Conservation (phyloP, 2,329 filamentous ascomycete species). For the Sporothrix protearum region DNA sequence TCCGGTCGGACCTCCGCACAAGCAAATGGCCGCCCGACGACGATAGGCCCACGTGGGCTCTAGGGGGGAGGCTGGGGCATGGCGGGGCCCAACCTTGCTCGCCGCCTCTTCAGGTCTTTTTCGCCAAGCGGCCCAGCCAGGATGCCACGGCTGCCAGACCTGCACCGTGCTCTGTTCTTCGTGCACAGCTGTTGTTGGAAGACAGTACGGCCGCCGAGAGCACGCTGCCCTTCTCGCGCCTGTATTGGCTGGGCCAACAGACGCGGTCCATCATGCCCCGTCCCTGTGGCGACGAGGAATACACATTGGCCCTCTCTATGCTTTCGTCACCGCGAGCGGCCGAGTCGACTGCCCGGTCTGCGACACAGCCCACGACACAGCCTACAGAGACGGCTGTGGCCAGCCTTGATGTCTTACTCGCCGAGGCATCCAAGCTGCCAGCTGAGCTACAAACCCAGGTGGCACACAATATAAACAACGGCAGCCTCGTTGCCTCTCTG, state of each 20-base stretch:
- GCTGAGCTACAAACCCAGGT: constrained; percentile 1
- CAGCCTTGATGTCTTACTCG: constrained; percentile 11
- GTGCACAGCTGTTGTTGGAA: constrained; percentile 22
- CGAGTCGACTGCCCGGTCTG: not conserved
- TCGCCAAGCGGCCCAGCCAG: constrained; percentile 19
- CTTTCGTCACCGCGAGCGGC: not conserved
- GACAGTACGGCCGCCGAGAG: not conserved
- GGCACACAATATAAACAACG: constrained; percentile 1
- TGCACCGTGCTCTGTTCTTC: constrained; percentile 17
- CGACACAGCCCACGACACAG: too few species aligned
- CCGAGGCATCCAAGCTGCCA: constrained; percentile 13
- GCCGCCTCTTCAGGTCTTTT: constrained; percentile 6
- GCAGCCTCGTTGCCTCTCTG: constrained; percentile 20
- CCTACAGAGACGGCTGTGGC: too few species aligned
- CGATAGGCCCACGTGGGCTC: not conserved
- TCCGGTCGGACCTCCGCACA: constrained; percentile 16
- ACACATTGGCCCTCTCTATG: constrained; percentile 11
- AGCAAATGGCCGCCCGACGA: constrained; percentile 8
- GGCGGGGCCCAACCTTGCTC: not conserved
- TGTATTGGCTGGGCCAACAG: constrained; percentile 20
- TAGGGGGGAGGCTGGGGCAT: not conserved
- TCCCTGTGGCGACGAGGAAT: constrained; percentile 15
- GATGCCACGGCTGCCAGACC: constrained; percentile 6
- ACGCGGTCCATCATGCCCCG: constrained; percentile 19
- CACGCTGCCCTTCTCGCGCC: not conserved